Evolutionary conservation across 2,329 filamentous ascomycete genomes (phyloP), one percentile per base, ranked within the genome.

Genomic region (Alternaria incomplexa): DNA sequence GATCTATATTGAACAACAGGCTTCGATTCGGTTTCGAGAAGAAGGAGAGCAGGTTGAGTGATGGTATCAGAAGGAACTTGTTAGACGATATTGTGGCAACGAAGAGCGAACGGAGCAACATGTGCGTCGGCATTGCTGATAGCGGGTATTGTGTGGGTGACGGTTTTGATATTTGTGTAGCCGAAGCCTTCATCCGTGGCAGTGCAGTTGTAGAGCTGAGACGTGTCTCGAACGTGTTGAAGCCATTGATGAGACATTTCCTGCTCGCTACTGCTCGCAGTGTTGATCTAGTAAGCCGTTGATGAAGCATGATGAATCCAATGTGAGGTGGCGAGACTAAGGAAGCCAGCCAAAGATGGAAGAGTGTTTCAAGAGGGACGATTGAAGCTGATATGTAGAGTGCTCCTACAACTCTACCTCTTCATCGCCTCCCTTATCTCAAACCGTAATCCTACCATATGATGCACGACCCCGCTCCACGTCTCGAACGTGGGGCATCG

Each of bases 1-100:
- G 84, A 73, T 96, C 92, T 5, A 93, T 89, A 75, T 91, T 74
- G 58, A 77, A 84, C 5, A 85, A 56, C 36, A 75, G 76, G 7
- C 65, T 70, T 20, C 80, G 75, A 7, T 72, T 64, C 5, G 80
- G 76, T n/a, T 79, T 77, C 13, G 79, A 75, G 11, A 83, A 76
- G 32, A 82, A 79, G 5, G 78, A 76, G 0, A 84, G 75, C 3
- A 82, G 66, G 0, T 74, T 70, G n/a, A 81, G 70, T 17, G 78
- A 76, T 13, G 78, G 81, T 17, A 77, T 58, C 5, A 84, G 75
- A 1, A 84, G 75, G 56, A 73, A 75, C 23, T 80, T 80, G 59
- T 81, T 81, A 3, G 84, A 85, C 0, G 83, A 85, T 13, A 86
- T 76, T 15, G 82, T 81, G 26, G 83, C 80, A 59, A 85, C 77